Base-by-base conservation (phyloP, 345 rosid species). In the Raphanus raphanistrum region DNA sequence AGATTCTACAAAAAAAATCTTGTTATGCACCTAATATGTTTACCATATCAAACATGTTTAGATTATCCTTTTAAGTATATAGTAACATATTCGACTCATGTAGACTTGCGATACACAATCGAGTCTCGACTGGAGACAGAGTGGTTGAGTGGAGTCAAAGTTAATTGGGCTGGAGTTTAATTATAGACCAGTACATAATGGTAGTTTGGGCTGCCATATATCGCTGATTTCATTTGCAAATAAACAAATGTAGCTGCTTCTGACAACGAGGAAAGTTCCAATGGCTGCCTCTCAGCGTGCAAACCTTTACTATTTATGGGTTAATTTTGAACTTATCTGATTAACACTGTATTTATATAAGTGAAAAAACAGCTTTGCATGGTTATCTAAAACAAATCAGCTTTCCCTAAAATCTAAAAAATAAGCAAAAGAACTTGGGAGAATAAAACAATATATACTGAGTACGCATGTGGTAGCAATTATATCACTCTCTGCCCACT, bases 201-300 rank as follows among this genome's bases (percentile, higher is more conserved):
- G 7, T 5, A 59, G 63, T 28, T 59, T 59, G 33, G 63, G 9
- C 63, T 28, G 33, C 63, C 33, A 2, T 27, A 27, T 59, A 6
- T 60, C 50, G 57, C 62, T 72, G 29, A 57, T 43, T 43, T 29
- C 31, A 41, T 63, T 68, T 79, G 67, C 21, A 69, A 9, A 61
- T 79, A 73, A 52, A 52, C 58, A 52, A 16, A 16, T 55, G 67
- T 25, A 61, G 48, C 71, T 38, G 48, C 70, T 64, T 80, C 82
- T 74, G 82, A 79, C 79, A 79, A 63, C 35, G 55, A 79, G 79
- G 82, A 80, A 80, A 80, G 79, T 69, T 79, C 72, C 79, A 69
- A 57, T 80, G 82, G 15, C 54, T 8, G 33, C 35, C 28, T 73
- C 31, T 15, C 57, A 75, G 76, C 82, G 76, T 80, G 82, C 72